Evolutionary conservation across 1,284 basidiomycete species (phyloP), one percentile per base, ranked within the genome.

Genomic region (Amylostereum areolatum): DNA sequence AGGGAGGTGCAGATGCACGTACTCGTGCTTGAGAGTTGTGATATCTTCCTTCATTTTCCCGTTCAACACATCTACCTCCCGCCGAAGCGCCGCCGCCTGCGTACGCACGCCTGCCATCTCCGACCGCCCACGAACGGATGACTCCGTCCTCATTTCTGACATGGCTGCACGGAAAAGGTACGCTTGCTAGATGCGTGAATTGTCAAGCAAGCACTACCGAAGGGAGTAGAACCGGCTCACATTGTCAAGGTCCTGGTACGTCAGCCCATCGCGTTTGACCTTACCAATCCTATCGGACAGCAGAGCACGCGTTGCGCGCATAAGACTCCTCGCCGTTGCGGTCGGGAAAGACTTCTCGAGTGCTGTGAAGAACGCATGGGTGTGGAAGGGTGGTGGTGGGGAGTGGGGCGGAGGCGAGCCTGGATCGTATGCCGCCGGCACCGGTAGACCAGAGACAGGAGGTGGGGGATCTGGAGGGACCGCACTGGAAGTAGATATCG

Each of bases 31-130:
- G 60, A 99, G 72, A 34, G 80, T 86, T 27, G 79, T 82, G 39
- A 99, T 72, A 60, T 97, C 92, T 66, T 97, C 93, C 67, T 96
- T 96, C 83, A 99, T 89, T 68, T 90, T 94, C 47, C 90, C 85
- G 59, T 89, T 83, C 31, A 98, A 68, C 3, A 78, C 73, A 62
- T 99, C 96, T 9, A 96, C 85, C 49, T 99, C 97, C 54, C 93
- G 76, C 55, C 94, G 80, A 12, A 97, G 75, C 1, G 87, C 80
- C 10, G 82, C 73, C 2, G 87, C 85, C 46, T 89, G 75, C 2
- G 90, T 78, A 25, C 85, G 79, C 55, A 98, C 78, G 4, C 88
- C 77, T 12, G 92, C 81, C 12, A 83, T 86, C 61, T 97, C 95
- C 60, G 92, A 96, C 49, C 90, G 81, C 2, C 89, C 86, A 49